phyloP scores from a whole-genome alignment of 202 grass and related monocot species.

The Cymbopogon flexuosus region DNA sequence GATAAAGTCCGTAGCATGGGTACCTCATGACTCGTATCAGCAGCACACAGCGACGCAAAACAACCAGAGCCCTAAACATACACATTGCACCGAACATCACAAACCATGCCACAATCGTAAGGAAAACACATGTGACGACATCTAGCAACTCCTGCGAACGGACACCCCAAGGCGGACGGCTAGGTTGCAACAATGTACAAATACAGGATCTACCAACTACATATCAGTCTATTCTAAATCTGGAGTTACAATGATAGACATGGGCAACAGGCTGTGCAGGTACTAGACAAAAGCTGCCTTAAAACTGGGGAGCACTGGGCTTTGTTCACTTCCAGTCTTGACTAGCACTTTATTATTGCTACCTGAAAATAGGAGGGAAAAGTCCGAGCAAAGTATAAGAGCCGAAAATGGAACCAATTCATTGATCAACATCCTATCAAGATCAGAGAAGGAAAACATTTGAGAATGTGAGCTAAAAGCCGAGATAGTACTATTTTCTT shows the following conservation, averaged over 20 bases:
- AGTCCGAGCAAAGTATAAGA: neutral
- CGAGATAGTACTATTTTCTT: neutral
- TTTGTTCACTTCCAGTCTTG: neutral
- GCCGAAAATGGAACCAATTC: neutral
- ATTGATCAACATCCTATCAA: neutral
- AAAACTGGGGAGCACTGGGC: neutral
- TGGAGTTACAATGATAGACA: neutral
- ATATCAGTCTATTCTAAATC: conserved; percentile 28
- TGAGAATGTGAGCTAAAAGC: neutral
- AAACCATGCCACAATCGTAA: neutral
- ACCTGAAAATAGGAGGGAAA: conserved; percentile 1
- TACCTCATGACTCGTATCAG: neutral
- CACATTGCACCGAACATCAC: neutral
- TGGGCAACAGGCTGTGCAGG: neutral
- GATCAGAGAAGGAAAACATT: neutral
- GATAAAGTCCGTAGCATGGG: neutral
- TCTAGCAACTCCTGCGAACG: neutral
- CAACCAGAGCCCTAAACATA: neutral
- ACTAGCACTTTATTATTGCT: neutral
- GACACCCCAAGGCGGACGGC: neutral
- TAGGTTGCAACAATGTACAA: neutral
- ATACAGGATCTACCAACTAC: conserved; percentile 5
- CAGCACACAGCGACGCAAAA: neutral
- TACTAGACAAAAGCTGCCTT: neutral
- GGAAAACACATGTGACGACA: neutral